Percentiles rank a stretch among this genome's conserved stretches.
Conservation (phyloP, 2,329 filamentous ascomycete species). For the Bipolaris oryzae region DNA sequence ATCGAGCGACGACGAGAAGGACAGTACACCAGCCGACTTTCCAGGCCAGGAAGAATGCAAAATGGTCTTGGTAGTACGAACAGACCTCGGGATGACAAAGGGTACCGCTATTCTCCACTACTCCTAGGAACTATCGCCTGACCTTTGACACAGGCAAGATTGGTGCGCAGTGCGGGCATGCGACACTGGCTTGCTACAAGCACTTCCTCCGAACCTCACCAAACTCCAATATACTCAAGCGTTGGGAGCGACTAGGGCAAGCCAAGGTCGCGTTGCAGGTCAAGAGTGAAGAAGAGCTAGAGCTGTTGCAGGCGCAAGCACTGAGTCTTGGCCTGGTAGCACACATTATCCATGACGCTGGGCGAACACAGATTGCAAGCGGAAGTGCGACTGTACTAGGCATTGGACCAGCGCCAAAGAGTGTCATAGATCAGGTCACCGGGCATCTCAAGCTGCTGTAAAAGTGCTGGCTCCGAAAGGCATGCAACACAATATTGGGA, state of each 20-base stretch:
- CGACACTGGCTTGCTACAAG: conserved; percentile 98
- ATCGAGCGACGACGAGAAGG: conserved; percentile 40
- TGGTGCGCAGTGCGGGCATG: conserved; percentile 91
- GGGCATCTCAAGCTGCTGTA: conserved; percentile 82
- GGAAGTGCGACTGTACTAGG: conserved; percentile 93
- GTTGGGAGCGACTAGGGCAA: conserved; percentile 87
- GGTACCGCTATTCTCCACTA: conserved; percentile 58
- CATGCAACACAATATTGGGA: background rate
- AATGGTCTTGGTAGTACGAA: conserved; percentile 87
- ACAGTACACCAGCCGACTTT: conserved; percentile 52
- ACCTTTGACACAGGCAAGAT: conserved; percentile 75
- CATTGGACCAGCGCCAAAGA: conserved; percentile 75
- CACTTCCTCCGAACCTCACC: conserved; percentile 64
- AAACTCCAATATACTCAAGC: conserved; percentile 69
- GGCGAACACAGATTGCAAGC: conserved; percentile 92
- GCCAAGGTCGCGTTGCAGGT: conserved; percentile 92
- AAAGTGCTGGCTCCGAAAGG: background rate
- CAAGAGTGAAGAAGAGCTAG: conserved; percentile 79
- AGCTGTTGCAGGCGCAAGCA: conserved; percentile 80
- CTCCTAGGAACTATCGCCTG: background rate
- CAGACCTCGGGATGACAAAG: conserved; percentile 96
- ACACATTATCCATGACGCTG: conserved; percentile 92
- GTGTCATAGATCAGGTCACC: conserved; percentile 83
- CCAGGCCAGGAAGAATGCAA: conserved; percentile 80
- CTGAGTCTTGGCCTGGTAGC: conserved; percentile 84